phyloP scores from a whole-genome alignment of 192 early-diverging fungal genomes.

The Diversispora eburnea region DNA sequence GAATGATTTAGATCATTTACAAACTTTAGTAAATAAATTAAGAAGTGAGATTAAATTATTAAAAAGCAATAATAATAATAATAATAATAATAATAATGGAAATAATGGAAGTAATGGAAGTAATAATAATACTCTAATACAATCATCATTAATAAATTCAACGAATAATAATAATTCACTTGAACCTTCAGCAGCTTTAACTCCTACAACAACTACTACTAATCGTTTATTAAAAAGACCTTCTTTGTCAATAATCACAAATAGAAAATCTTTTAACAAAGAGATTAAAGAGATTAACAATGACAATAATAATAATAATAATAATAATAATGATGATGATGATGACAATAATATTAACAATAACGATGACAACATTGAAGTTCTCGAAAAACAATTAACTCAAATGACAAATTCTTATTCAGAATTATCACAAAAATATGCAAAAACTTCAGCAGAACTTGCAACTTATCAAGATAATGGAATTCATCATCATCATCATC shows the following conservation, averaged over 20 bases:
- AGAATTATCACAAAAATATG: slow-evolving; percentile 24
- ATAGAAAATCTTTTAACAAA: no score
- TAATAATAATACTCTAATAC: slow-evolving; percentile 32
- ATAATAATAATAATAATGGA: neutral
- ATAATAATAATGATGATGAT: neutral
- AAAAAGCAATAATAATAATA: slow-evolving; percentile 15
- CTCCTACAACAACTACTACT: slow-evolving; percentile 16
- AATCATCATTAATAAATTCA: neutral
- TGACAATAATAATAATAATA: no score
- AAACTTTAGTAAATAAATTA: slow-evolving; percentile 59
- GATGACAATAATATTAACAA: slow-evolving; percentile 31
- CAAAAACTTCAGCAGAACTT: slow-evolving; percentile 12
- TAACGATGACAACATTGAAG: slow-evolving; percentile 25
- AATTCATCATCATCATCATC: no score
- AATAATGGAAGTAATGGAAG: neutral
- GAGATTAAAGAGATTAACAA: no score
- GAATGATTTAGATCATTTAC: slow-evolving; percentile 62
- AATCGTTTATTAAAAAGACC: slow-evolving; percentile 10
- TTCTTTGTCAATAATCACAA: neutral
- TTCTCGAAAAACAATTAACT: slow-evolving; percentile 47
- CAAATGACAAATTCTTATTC: slow-evolving; percentile 29
- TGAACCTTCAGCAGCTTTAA: no score
- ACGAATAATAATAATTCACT: no score
- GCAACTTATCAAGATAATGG: slow-evolving; percentile 16
- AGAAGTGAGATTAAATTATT: slow-evolving; percentile 52